Conservation (phyloP, 2,329 filamentous ascomycete species). For the Hypoxylon sp. region DNA sequence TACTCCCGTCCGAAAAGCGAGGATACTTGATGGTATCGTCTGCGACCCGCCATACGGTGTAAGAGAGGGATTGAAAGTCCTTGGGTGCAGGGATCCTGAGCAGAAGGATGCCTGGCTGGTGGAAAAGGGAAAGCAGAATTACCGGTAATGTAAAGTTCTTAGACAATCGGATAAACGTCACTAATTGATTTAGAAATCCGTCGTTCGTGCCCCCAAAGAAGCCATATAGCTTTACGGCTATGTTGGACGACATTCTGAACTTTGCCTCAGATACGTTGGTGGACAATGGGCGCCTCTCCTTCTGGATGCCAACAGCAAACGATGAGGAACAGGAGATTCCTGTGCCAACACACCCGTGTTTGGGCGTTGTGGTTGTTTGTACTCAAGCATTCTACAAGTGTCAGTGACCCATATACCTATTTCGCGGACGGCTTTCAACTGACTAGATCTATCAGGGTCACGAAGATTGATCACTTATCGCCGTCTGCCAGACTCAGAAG, state of each 20-base stretch:
- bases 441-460: slow-evolving; percentile 73
- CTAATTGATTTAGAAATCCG: slow-evolving; percentile 45
- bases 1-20: slow-evolving; percentile 75
- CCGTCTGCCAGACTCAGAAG: slow-evolving; percentile 73
- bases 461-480: slow-evolving; percentile 89
- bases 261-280: slow-evolving; percentile 86
- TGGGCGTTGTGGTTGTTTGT: slow-evolving; percentile 82
- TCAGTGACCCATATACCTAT: slow-evolving; percentile 57
- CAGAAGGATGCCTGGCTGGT: slow-evolving; percentile 73
- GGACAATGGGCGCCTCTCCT: slow-evolving; percentile 82
- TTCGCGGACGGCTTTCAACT: slow-evolving; percentile 7
- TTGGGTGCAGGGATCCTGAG: slow-evolving; percentile 80
- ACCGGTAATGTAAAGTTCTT: slow-evolving; percentile 68
- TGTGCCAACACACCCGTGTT: slow-evolving; percentile 81
- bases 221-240: slow-evolving; percentile 91
- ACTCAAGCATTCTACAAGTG: slow-evolving; percentile 93
- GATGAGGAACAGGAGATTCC: slow-evolving; percentile 82
- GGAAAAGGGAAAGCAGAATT: slow-evolving; percentile 77
- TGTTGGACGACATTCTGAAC: slow-evolving; percentile 89
- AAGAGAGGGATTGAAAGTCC: slow-evolving; percentile 88
- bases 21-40: slow-evolving; percentile 84
- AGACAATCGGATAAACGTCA: neutral
- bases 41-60: slow-evolving; percentile 98
- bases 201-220: slow-evolving; percentile 78
- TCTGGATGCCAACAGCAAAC: slow-evolving; percentile 98